Evolutionary conservation across 148 eudicot species (phyloP), one percentile per base, ranked within the genome.

Genomic region (Bassia scoparia): DNA sequence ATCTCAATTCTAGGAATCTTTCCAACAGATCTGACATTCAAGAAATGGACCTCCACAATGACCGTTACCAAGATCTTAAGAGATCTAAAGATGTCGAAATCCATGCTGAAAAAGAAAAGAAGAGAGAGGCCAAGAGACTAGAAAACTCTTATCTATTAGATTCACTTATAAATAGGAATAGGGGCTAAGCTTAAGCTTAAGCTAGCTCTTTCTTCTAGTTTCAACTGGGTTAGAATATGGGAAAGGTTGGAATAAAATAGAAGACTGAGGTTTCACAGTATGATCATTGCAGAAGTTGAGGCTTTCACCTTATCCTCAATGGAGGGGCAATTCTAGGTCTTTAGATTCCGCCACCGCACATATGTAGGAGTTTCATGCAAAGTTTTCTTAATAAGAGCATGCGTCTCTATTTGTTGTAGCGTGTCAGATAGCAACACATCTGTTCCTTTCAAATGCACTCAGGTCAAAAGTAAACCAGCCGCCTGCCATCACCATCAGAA

Each of bases 301-400:
- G 67, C 58, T 48, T 35, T 9, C 80, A 96, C 99, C 94, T 96
- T 96, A 76, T 96, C 99, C 87, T 96, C 99, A 83, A 96, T 96
- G 35, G 97, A 96, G 52, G 99, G 99, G 81, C n/a, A 84, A 92
- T 92, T 81, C 99, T 87, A 80, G 99, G 99, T 50, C 99, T 87
- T 90, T 96, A 38, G 99, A 90, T 77, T 96, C 99, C 67, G 90
- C 97, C 99, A 96, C 54, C 99, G 97, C 77, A 97, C 99, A 84
- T 96, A 96, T 74, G 97, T 96, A 21, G 97, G 99, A 81, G 99
- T 96, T 79, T 96, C n/a, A 69, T 92, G 96, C 90, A n/a, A 96
- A 83, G 82, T 96, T 96, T 13, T 88, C 85, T 82, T 85, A 77
- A 96, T 96, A 59, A 96, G 74, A 60, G 87, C 86, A 74, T 96